Percentiles rank a stretch among this genome's conserved stretches.
phyloP scores from a whole-genome alignment of 2,329 filamentous ascomycete species.

The Talaromyces albobiverticillius region DNA sequence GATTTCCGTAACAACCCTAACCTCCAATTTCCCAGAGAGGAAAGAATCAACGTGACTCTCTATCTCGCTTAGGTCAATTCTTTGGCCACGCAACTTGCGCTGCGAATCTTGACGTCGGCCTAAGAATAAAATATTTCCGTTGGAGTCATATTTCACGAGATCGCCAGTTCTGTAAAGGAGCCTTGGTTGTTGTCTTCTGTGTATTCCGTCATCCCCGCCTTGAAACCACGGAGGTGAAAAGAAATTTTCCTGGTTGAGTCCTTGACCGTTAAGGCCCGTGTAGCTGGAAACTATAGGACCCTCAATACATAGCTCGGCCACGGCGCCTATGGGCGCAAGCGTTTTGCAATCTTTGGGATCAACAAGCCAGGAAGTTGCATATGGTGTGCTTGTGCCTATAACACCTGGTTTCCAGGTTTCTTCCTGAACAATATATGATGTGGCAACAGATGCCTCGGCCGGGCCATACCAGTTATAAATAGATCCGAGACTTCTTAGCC shows the following conservation, averaged over 20 bases:
- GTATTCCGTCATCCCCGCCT: neutral
- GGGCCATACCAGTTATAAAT: constrained; percentile 9
- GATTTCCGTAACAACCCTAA: neutral
- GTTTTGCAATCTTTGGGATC: constrained; percentile 23
- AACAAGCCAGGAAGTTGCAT: constrained; percentile 29
- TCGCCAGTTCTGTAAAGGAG: constrained; percentile 32
- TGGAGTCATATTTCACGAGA: constrained; percentile 19
- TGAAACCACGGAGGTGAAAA: neutral
- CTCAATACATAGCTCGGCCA: constrained; percentile 45
- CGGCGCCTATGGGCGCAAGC: constrained; percentile 36
- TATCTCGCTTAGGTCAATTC: constrained; percentile 53
- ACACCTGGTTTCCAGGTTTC: constrained; percentile 13
- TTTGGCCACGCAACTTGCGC: constrained; percentile 59
- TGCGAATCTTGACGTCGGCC: constrained; percentile 43
- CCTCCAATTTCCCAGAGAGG: neutral
- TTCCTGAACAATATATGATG: neutral
- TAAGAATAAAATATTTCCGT: constrained; percentile 26
- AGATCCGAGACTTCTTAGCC: neutral
- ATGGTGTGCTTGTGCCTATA: constrained; percentile 19
- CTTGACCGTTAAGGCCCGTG: neutral
- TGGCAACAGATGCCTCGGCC: constrained; percentile 8
- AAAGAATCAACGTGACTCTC: constrained; percentile 23
- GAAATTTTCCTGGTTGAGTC: neutral
- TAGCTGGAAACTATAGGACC: constrained; percentile 33
- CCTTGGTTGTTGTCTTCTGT: neutral